Evolutionary conservation across 768 basidiomycete genomes (phyloP), one percentile per base, ranked within the genome.

Genomic region (Trametes gibbosa): DNA sequence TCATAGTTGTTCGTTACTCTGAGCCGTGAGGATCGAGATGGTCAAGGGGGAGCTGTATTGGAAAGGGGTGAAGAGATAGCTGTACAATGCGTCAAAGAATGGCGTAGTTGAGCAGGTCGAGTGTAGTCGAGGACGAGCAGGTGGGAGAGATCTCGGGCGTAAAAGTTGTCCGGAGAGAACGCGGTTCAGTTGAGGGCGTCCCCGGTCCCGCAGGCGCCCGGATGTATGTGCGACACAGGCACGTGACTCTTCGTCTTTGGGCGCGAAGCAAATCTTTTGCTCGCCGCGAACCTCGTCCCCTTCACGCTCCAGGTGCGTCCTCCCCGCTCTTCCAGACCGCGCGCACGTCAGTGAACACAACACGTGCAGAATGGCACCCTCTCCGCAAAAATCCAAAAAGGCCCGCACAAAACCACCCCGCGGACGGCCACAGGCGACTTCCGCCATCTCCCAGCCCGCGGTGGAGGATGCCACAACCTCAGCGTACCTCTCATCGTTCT

Each of bases 401-500:
- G 59, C 68, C 46, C 78, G 78, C 51, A 73, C 75, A 56, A 89
- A 86, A 72, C 75, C 82, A 24, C 75, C 79, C 9, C 76, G 77
- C 67, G 73, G 78, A 56, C 77, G 82, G 43, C 82, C 85, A 25
- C 59, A 70, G n/a, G 76, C 83, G 4, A 84, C 81, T 19, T 79
- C 84, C 9, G 69, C 76, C 45, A 77, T 86, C 59, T 81, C 83
- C 6, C 83, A 86, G 63, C 82, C 83, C 14, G 74, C 75, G 39
- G 79, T 80, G 27, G 76, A 81, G 54, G 79, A 82, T 62, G 68
- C 78, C 21, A 76, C 79, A 3, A 68, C 73, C 49, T 66, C 77
- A 24, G 69, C 76, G 13, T 66, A 74, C 19, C 72, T 84, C 24
- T 85, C 81, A 13, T 74, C 84, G 7, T 89, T 88, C 73, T 88